Conservation (phyloP, 2,329 filamentous ascomycete species). For the Penicillium psychrosexuale region DNA sequence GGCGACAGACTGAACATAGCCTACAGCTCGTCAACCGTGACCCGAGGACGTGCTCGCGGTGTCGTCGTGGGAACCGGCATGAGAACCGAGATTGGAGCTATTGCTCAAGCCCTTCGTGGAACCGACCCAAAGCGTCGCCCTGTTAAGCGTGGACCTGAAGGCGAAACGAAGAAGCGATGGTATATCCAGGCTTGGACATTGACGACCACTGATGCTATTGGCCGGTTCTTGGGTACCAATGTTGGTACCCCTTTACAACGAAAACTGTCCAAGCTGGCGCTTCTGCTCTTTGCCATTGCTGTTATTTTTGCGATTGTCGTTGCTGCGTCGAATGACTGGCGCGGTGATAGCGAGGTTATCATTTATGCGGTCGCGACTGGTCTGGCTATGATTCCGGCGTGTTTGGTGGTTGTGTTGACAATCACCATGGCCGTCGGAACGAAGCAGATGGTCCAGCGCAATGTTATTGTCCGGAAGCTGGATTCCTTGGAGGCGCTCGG, state of each 20-base stretch:
- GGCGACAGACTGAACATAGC: constrained; percentile 61
- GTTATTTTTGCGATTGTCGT: constrained; percentile 68
- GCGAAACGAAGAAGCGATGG: constrained; percentile 52
- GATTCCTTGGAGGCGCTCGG: constrained; percentile 60
- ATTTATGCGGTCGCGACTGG: constrained; percentile 62
- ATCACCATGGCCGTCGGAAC: constrained; percentile 65
- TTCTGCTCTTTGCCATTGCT: constrained; percentile 64
- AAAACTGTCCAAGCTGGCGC: constrained; percentile 65
- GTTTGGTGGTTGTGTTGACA: constrained; percentile 63
- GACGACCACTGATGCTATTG: constrained; percentile 57
- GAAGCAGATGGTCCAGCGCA: constrained; percentile 55
- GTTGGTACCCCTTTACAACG: constrained; percentile 68
- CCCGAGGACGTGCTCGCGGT: constrained; percentile 58
- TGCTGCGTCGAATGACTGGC: constrained; percentile 60
- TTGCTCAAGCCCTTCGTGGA: constrained; percentile 61
- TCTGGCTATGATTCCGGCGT: constrained; percentile 61
- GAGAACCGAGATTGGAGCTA: constrained; percentile 63
- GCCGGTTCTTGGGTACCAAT: constrained; percentile 64
- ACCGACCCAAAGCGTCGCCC: constrained; percentile 52
- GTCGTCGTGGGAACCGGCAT: constrained; percentile 62
- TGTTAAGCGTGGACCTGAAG: constrained; percentile 51
- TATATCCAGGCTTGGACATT: constrained; percentile 52
- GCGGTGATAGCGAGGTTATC: constrained; percentile 57
- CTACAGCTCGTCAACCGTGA: constrained; percentile 61
- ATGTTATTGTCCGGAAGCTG: constrained; percentile 59